Conservation (phyloP, 768 basidiomycete genomes). For the Hortiboletus flavorubellus region DNA sequence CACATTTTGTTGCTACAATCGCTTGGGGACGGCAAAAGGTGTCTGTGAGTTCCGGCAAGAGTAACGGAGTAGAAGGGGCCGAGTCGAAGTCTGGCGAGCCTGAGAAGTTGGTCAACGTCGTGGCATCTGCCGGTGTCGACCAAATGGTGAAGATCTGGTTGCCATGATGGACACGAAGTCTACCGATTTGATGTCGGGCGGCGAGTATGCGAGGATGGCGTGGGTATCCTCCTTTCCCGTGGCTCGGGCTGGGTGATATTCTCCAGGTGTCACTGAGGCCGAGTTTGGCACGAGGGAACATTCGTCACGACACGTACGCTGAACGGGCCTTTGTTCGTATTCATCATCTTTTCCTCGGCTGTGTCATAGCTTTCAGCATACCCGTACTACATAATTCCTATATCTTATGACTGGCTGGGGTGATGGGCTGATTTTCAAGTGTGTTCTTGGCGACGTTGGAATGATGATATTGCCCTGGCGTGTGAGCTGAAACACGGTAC, state of each 20-base stretch:
- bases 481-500: constrained; percentile 22
- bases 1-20: constrained; percentile 77
- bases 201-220: constrained; percentile 10
- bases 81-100: constrained; percentile 31
- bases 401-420: constrained; percentile 13
- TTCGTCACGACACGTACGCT: constrained; percentile 27
- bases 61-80: constrained; percentile 36
- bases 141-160: constrained; percentile 65
- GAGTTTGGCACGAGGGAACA: constrained; percentile 6
- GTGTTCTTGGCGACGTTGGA: constrained; percentile 3
- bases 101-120: constrained; percentile 65
- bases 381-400: constrained; percentile 34
- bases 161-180: constrained; percentile 37
- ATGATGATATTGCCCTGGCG: constrained; percentile 6
- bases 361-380: constrained; percentile 29
- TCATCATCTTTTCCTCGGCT: constrained; percentile 6
- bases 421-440: background rate
- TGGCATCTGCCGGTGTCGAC: constrained; percentile 67
- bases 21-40: constrained; percentile 69
- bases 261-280: background rate
- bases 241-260: constrained; percentile 16
- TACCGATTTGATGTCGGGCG: constrained; percentile 2
- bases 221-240: constrained; percentile 13
- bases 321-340: constrained; percentile 22
- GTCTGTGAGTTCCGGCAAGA: constrained; percentile 39